Base-by-base conservation (phyloP, 441 rosid genomes). In the Brassica hybrid region DNA sequence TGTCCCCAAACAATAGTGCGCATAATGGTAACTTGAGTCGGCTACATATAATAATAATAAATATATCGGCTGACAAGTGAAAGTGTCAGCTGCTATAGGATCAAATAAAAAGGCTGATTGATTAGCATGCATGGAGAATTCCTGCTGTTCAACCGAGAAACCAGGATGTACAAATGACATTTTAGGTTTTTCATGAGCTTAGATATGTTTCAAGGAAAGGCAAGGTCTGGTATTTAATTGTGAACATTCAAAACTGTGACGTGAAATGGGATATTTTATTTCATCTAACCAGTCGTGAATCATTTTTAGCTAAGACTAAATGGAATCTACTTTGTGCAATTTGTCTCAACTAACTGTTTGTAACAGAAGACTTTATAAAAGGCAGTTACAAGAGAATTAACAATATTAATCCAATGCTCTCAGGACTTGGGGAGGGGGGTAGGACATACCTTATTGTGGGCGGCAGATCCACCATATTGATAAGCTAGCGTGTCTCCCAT, bases 401-500 rank as follows among this genome's bases (percentile, higher is more conserved):
- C 25, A 75, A 58, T 25, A 25, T 25, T 17, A 41, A n/a, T 67
- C 54, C 7, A 14, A 60, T 60, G 67, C 63, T 60, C 60, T 48
- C 25, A 27, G 32, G 12, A 16, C 9, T 48, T 3, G 9, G 17
- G 0, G 34, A 72, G 23, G 23, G 23, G 23, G 23, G 23, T 21
- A 21, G 23, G 16, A 73, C 72, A 70, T 78, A 92, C 98, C 93
- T 94, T 94, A 82, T 94, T 92, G 79, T 94, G 98, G 64, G 98
- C 98, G 27, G 96, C 97, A 16, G 98, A 94, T 65, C 98, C 98
- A 57, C 97, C 96, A 83, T 94, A 92, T 71, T 94, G 98, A 71
- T 89, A 89, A 16, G 98, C 98, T 61, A 94, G 90, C 38, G 96
- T 94, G 88, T 94, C 97, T 16, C 98, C 98, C 98, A 92, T 94